These are phyloP conservation scores for Solanum medicagineum DNA, from an alignment of 257 asterid genomes.

Conservation along the genomic window DNA sequence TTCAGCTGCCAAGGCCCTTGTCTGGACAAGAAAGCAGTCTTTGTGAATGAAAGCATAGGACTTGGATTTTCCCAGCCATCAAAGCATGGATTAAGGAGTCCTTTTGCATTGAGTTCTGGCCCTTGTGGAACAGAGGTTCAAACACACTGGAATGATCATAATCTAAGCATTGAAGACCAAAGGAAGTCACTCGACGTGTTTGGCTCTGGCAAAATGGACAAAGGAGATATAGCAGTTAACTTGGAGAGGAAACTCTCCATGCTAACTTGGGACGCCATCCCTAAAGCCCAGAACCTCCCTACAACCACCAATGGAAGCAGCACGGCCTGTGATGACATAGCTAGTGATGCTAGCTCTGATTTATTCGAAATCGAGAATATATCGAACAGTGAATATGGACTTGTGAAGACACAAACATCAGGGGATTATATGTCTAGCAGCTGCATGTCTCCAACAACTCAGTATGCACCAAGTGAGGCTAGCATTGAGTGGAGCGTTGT, in stretches of 20 bases:
- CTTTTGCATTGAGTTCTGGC: not conserved
- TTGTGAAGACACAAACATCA: not conserved
- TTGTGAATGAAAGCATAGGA: slow-evolving; percentile 1
- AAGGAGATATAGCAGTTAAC: slow-evolving; percentile 27
- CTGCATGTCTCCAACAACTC: slow-evolving; percentile 42
- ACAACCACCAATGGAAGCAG: slow-evolving; percentile 16
- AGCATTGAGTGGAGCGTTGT: slow-evolving; percentile 79
- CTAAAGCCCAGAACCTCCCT: slow-evolving; percentile 16
- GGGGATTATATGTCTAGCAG: slow-evolving; percentile 18
- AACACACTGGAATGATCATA: not conserved
- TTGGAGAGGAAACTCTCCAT: slow-evolving; percentile 66
- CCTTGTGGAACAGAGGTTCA: not conserved
- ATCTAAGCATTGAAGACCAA: slow-evolving; percentile 11
- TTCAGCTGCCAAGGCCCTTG: slow-evolving; percentile 52
- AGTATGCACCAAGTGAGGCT: slow-evolving; percentile 68
- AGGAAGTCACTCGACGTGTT: slow-evolving; percentile 60
- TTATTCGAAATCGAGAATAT: slow-evolving; percentile 70
- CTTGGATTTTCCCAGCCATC: slow-evolving; percentile 11
- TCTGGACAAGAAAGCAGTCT: slow-evolving; percentile 34
- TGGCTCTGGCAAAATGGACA: slow-evolving; percentile 26
- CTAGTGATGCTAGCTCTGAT: slow-evolving; percentile 79
- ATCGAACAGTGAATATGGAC: slow-evolving; percentile 22
- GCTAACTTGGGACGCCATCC: slow-evolving; percentile 86
- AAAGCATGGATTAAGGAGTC: not conserved
- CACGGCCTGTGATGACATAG: slow-evolving; percentile 44